phyloP scores from a whole-genome alignment of 2,329 filamentous ascomycete genomes.

The Fusarium hostae region DNA sequence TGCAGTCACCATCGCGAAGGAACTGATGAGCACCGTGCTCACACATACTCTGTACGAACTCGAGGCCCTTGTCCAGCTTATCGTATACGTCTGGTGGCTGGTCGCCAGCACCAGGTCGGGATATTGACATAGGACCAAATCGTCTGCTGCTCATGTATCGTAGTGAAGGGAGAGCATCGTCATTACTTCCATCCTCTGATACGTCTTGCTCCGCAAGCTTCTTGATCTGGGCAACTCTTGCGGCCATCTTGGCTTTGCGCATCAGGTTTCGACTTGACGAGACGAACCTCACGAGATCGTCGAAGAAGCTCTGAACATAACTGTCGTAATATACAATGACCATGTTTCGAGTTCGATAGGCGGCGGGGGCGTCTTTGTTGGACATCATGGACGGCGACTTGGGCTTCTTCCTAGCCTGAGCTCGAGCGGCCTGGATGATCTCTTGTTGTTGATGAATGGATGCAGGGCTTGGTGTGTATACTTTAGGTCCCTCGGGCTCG shows the following conservation, averaged over 20 bases:
- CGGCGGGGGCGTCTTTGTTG: conserved; percentile 58
- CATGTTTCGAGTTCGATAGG: conserved; percentile 77
- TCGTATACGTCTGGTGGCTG: conserved; percentile 69
- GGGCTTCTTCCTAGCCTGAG: conserved; percentile 60
- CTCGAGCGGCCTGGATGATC: conserved; percentile 58
- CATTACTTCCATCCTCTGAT: conserved; percentile 59
- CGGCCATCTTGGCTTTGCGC: conserved; percentile 87
- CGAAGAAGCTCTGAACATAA: conserved; percentile 84
- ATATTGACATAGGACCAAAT: conserved; percentile 46
- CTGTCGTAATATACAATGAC: conserved; percentile 94
- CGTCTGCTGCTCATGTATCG: conserved; percentile 55
- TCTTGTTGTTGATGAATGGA: conserved; percentile 55
- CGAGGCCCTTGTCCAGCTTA: conserved; percentile 79
- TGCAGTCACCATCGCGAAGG: conserved; percentile 86
- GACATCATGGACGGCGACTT: conserved; percentile 64
- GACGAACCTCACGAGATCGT: conserved; percentile 83
- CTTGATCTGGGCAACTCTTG: conserved; percentile 74
- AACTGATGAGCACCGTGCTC: conserved; percentile 91
- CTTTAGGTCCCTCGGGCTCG: conserved; percentile 45
- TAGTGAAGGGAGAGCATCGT: conserved; percentile 54
- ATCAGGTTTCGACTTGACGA: conserved; percentile 84
- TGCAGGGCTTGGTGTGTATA: conserved; percentile 33
- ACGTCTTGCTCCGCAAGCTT: conserved; percentile 69
- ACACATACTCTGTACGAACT: conserved; percentile 82
- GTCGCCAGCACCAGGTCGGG: conserved; percentile 41